Percentiles rank a stretch among this genome's conserved stretches.
Evolutionary conservation across 805 yeast species (phyloP).

Genomic region (Tetrapisispora arboricola): DNA sequence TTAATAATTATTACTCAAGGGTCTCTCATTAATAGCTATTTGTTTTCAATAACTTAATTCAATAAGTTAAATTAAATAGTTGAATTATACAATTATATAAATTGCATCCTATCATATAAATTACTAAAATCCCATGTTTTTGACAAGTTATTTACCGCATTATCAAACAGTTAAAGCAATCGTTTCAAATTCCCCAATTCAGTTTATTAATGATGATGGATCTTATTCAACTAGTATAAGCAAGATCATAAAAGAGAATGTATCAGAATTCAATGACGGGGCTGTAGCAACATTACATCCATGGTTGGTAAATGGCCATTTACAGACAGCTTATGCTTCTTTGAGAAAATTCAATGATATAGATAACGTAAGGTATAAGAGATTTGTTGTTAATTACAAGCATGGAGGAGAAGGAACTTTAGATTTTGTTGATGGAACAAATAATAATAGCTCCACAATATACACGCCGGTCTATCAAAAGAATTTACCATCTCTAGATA

Average conservation of each 20-base stretch:
- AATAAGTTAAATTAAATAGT: no score
- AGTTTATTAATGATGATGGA: not conserved
- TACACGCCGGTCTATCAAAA: conserved; percentile 29
- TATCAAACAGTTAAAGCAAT: conserved; percentile 3
- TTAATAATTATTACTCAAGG: no score
- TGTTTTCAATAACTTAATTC: no score
- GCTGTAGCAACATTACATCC: conserved; percentile 46
- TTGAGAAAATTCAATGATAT: conserved; percentile 34
- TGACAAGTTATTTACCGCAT: conserved; percentile 2
- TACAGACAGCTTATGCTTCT: conserved; percentile 62
- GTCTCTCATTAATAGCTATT: no score
- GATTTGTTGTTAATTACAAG: conserved; percentile 40
- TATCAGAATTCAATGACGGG: conserved; percentile 38
- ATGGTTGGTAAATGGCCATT: conserved; percentile 49
- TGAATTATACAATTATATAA: no score
- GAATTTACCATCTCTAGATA: conserved; percentile 17
- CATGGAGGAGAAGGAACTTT: conserved; percentile 64
- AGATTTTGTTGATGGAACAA: conserved; percentile 46
- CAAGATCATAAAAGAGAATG: conserved; percentile 26
- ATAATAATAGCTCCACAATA: conserved; percentile 23
- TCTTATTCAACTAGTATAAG: conserved; percentile 6
- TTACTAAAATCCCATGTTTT: not conserved
- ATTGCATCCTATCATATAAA: no score
- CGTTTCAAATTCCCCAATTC: conserved; percentile 3
- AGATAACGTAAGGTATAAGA: conserved; percentile 51